A percentile compares a stretch with the other conserved stretches of the same genome.
Conservation (phyloP, 768 basidiomycete genomes). For the Strobilomyces dryophilus region DNA sequence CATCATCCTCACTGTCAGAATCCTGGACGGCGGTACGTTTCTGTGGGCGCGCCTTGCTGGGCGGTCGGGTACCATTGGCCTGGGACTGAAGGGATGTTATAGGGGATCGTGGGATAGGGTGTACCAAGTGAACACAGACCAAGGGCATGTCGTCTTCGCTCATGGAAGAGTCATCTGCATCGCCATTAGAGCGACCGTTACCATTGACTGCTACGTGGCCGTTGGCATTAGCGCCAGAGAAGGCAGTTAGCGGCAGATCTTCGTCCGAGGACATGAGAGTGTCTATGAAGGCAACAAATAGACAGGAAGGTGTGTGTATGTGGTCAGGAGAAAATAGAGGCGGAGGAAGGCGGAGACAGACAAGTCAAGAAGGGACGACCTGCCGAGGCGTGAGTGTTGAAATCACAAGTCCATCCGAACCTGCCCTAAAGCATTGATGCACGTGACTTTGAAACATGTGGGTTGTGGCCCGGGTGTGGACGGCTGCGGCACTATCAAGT, state of each 20-base stretch:
- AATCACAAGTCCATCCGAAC: slow-evolving; percentile 41
- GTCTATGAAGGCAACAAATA: slow-evolving; percentile 20
- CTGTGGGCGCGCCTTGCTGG: slow-evolving; percentile 24
- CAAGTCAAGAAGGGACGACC: slow-evolving; percentile 26
- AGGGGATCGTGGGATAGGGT: slow-evolving; percentile 11
- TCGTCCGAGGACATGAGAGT: slow-evolving; percentile 55
- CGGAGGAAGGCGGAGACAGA: slow-evolving; percentile 28
- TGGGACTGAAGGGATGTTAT: slow-evolving; percentile 46
- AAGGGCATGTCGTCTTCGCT: slow-evolving; percentile 72
- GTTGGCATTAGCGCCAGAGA: slow-evolving; percentile 40
- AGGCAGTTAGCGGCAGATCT: slow-evolving; percentile 44
- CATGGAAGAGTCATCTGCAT: slow-evolving; percentile 44
- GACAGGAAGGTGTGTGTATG: neutral
- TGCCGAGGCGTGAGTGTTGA: slow-evolving; percentile 19
- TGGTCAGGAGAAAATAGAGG: slow-evolving; percentile 7
- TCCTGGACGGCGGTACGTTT: slow-evolving; percentile 59
- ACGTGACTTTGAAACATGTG: slow-evolving; percentile 20
- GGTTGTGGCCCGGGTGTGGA: neutral
- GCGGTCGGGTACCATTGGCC: slow-evolving; percentile 44
- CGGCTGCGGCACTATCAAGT: neutral
- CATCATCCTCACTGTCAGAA: slow-evolving; percentile 58
- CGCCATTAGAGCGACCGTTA: slow-evolving; percentile 36
- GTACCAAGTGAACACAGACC: slow-evolving; percentile 39
- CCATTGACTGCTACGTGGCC: slow-evolving; percentile 43
- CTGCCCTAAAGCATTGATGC: slow-evolving; percentile 51